Conservation (phyloP, 2,329 filamentous ascomycete species). For the Ophiostoma novo-ulmi region DNA sequence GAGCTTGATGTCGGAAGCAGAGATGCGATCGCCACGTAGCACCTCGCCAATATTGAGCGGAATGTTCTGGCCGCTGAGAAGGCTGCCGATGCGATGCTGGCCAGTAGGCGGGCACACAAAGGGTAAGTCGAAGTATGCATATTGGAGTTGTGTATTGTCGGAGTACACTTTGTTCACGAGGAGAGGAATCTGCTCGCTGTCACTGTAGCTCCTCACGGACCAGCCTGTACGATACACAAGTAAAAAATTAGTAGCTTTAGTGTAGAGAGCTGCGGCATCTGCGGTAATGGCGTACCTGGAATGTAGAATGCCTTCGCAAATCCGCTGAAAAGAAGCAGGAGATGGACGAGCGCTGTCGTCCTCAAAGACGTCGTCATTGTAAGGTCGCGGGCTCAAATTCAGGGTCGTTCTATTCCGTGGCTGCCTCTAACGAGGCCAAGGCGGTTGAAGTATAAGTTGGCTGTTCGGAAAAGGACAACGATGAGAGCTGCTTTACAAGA, state of each 20-base stretch:
- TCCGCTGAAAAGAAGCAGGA: constrained; percentile 39
- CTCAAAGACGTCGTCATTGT: constrained; percentile 31
- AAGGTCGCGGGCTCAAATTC: background rate
- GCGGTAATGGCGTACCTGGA: constrained; percentile 56
- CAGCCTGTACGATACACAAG: constrained; percentile 51
- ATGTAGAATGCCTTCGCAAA: constrained; percentile 70
- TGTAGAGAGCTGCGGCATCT: no score
- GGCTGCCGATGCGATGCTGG: constrained; percentile 57
- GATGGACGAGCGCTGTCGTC: constrained; percentile 43
- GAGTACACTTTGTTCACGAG: constrained; percentile 90
- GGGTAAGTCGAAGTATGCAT: constrained; percentile 82
- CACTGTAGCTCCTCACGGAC: constrained; percentile 73
- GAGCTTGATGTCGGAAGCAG: constrained; percentile 76
- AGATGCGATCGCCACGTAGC: constrained; percentile 78
- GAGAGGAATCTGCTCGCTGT: constrained; percentile 73
- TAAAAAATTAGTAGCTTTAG: constrained; percentile 2
- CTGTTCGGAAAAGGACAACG: background rate
- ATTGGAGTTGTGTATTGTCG: constrained; percentile 83
- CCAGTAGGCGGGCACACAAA: constrained; percentile 80
- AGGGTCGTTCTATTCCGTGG: background rate
- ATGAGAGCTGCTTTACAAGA: background rate
- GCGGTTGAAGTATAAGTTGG: background rate
- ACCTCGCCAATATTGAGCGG: constrained; percentile 83
- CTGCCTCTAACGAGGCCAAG: background rate
- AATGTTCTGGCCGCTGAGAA: constrained; percentile 71